These are phyloP conservation scores for Nissolia schottii DNA, from an alignment of 306 rosid species.

Conservation along the genomic window DNA sequence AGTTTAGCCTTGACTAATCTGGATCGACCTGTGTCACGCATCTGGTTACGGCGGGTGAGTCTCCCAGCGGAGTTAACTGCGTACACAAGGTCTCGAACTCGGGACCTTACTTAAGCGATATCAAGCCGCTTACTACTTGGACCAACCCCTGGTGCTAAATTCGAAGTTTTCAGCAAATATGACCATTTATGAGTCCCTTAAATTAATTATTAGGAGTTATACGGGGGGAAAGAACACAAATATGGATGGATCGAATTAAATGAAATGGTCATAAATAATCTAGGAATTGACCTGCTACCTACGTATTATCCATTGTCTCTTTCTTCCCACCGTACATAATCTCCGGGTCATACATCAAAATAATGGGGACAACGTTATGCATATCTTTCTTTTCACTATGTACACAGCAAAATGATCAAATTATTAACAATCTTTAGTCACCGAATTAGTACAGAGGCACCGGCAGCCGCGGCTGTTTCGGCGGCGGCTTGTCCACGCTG, in stretches of 20 bases:
- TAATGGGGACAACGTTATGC: background rate
- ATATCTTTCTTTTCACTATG: no score
- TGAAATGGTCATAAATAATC: constrained; percentile 1
- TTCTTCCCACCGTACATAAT: background rate
- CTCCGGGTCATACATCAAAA: background rate
- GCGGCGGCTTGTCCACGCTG: constrained; percentile 40
- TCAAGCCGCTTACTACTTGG: no score
- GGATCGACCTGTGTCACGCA: no score
- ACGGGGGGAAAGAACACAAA: background rate
- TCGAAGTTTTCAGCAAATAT: no score
- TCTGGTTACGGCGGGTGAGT: no score
- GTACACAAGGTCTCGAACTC: no score
- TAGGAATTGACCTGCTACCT: background rate
- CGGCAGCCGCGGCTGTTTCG: constrained; percentile 49
- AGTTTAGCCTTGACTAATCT: no score
- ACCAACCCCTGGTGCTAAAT: no score
- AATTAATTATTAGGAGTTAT: background rate
- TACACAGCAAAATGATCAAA: background rate
- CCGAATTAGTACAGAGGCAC: constrained; percentile 40
- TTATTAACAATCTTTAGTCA: no score
- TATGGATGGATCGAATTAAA: constrained; percentile 26
- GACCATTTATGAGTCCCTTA: no score
- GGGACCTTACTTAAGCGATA: no score
- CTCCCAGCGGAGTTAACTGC: no score
- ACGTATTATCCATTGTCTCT: fast-evolving